These are phyloP conservation scores for Hippophae tibetana DNA, from an alignment of 306 rosid species.

Conservation along the genomic window DNA sequence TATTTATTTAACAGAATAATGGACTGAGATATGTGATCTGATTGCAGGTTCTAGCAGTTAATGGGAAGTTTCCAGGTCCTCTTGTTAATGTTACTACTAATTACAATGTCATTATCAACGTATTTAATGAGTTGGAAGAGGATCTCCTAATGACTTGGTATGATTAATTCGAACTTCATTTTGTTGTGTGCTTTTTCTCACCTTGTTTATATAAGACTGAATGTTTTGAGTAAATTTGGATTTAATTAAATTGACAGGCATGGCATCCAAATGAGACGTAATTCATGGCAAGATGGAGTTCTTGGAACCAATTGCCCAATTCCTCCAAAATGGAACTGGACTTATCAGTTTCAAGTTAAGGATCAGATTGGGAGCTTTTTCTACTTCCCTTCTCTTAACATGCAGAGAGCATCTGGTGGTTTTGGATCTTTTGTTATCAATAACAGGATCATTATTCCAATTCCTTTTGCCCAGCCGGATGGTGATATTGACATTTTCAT, in stretches of 20 bases:
- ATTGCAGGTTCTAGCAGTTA: slow-evolving; percentile 67
- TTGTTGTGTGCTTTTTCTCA: neutral
- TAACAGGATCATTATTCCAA: too few species aligned
- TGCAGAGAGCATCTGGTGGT: too few species aligned
- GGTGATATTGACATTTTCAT: too few species aligned
- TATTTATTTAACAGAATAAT: neutral
- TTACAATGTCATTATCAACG: slow-evolving; percentile 55
- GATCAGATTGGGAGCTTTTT: too few species aligned
- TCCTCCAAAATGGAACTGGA: slow-evolving; percentile 64
- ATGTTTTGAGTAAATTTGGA: slow-evolving; percentile 7
- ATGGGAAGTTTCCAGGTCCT: slow-evolving; percentile 75
- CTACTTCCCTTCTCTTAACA: slow-evolving; percentile 5
- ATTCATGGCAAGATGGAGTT: slow-evolving; percentile 45
- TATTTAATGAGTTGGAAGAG: slow-evolving; percentile 62
- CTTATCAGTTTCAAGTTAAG: too few species aligned
- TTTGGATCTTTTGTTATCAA: too few species aligned
- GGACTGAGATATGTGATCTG: neutral
- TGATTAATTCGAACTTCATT: slow-evolving; percentile 12
- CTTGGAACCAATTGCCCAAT: slow-evolving; percentile 87
- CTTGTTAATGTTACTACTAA: slow-evolving; percentile 64
- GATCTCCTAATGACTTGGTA: slow-evolving; percentile 73
- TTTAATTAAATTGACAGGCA: slow-evolving; percentile 41
- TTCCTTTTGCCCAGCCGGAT: too few species aligned
- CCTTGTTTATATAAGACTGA: neutral
- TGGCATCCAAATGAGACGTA: slow-evolving; percentile 62